Evolutionary conservation across 1,139 yeast species (phyloP), one percentile per base, ranked within the genome.

Genomic region (Kodamaea anthophila): DNA sequence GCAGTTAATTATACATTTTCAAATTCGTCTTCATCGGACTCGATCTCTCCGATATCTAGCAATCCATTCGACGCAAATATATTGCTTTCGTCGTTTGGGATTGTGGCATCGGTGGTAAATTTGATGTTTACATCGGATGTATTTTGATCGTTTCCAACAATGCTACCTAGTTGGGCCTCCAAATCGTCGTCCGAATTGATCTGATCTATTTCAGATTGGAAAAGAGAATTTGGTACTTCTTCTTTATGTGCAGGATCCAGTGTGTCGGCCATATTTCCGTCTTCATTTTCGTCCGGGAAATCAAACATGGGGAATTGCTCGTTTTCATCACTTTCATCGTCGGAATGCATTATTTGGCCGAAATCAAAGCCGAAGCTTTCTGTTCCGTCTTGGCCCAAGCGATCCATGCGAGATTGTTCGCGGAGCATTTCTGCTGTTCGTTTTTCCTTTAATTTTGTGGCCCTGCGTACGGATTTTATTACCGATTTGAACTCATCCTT

Each of bases 401-500:
- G 45, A 46, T 55, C 54, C 32, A 43, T 41, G 15, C 37, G 33
- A 2, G 48, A 52, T 30, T 45, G 47, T 21, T 52, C 58, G 13
- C 41, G 44, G 13, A 48, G 21, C 2, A 56, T 34, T 23, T 42
- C 40, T 20, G 46, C 51, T 4, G 58, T 44, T 23, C 40, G 39
- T 15, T 49, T 38, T 35, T 50, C 57, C 29, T 41, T 41, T 10
- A 27, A 26, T 7, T 22, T 21, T 22, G 60, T 64, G 4, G 70
- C 69, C 4, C 31, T 29, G 24, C 65, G 47, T 6, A 73, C 53
- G 2, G 65, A 51, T n/a, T 40, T 43, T 5, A 63, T 46, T 2
- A 65, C 67, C 8, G 50, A 39, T 19, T 52, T 52, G 34, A 68
- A 65, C 28, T 64, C 67, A 2, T 50, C 46, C 7, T 54, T 46